Evolutionary conservation across 148 eudicot species (phyloP), one percentile per base, ranked within the genome.

Genomic region (Vaccinium darrowii): DNA sequence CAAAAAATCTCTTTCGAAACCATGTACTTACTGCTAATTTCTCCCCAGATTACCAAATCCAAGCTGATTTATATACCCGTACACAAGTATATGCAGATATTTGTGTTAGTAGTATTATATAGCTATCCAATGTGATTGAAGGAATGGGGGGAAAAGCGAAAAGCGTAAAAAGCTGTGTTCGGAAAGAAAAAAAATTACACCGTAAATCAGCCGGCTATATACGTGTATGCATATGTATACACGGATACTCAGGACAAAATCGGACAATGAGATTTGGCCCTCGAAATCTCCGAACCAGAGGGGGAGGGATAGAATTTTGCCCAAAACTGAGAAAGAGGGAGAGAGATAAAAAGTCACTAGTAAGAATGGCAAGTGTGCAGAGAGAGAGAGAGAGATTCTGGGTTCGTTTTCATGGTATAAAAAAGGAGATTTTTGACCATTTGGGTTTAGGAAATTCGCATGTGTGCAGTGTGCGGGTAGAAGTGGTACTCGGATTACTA

Each of bases 1-100:
- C 90, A 89, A 36, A 78, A 63, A 76, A 89, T 79, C 81, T 76
- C 74, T 15, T 62, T 87, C 11, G 49, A 82, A 57, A 89, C 90
- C 90, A 89, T 88, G 50, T 76, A 65, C 4, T 53, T 73, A 15
- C 74, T 21, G 50, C 77, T 4, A 83, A 82, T 33, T 30, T 11
- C 15, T 73, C 36, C 39, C 56, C 14, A 27, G 54, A 67, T 50
- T 49, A 5, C 50, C 25, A 33, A n/a, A 23, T 33, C n/a, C 62
- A 51, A 25, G 5, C 75, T 8, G 19, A 52, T 82, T 13, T 69
- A 69, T 5, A 69, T 14, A 13, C 72, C 23, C 33, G 25, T 19
- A 8, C 39, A 5, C 14, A 69, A 10, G 25, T 67, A 25, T 11
- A 12, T 5, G 16, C 36, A 27, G 4, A 67, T 65, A 2, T 65